Base-by-base conservation (phyloP, 371 early-diverging fungal genomes). In the Haplosporangium sp. region DNA sequence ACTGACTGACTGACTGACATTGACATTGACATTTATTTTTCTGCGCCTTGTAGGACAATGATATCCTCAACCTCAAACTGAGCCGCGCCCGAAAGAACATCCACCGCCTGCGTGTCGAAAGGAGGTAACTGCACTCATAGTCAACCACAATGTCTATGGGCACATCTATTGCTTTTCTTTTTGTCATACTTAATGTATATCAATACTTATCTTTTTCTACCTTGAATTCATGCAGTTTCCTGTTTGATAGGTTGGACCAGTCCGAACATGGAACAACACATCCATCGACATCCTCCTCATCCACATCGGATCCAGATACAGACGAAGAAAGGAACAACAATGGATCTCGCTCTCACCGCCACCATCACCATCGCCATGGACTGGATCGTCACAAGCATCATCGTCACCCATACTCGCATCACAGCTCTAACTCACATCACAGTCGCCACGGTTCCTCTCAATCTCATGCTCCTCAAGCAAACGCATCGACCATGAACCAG, bases 51-150 rank as follows among this genome's bases (percentile, higher is more conserved):
- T 64, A 75, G 75, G 75, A 75, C 57, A 75, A 75, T 61, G 75
- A 75, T 47, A 58, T 69, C 23, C 69, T 75, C 64, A 75, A 75
- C 53, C 64, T 75, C 45, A 75, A 69, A 62, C 53, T 75, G 63
- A 75, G 69, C 66, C 75, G 75, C 56, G 70, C 75, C 55, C 69
- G 75, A 60, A 75, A 75, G 59, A 75, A 75, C 55, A 69, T 75
- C 43, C 75, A 69, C 16, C 75, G 75, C 18, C 66, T 75, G 29
- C 62, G 75, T 1, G 70, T 75, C 55, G 75, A 75, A 37, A 61
- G 75, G 62, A 75, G 75, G 75, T 75, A 69, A 53, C 14, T 13
- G 14, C 48, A 14, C 16, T n/a, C 6, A 20, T 13, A 2, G 16
- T 18, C 9, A 5, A 37, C 11, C 62, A 40, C 57, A 29, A 4